Percentiles rank a stretch among this genome's conserved stretches.
phyloP scores from a whole-genome alignment of 2,329 filamentous ascomycete species.

The Nothophaeocryptopus gaeumannii region DNA sequence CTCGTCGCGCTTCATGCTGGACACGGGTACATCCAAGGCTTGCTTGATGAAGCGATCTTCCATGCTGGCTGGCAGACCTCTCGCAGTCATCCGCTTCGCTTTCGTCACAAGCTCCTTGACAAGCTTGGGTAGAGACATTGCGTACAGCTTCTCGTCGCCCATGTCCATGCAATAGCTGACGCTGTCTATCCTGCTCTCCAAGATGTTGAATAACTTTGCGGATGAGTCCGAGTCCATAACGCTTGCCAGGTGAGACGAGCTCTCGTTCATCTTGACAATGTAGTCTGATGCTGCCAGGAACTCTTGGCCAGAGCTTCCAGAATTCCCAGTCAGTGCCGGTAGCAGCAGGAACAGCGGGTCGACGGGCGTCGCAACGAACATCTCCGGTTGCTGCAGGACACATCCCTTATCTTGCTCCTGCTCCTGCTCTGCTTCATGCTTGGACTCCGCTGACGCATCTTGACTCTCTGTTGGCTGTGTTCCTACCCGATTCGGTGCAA shows the following conservation, averaged over 20 bases:
- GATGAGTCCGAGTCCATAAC: slow-evolving; percentile 43
- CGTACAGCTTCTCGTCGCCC: slow-evolving; percentile 83
- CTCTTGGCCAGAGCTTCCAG: slow-evolving; percentile 19
- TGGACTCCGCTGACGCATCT: background rate
- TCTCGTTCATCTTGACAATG: slow-evolving; percentile 59
- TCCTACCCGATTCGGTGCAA: slow-evolving; percentile 37
- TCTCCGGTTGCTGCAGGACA: slow-evolving; percentile 64
- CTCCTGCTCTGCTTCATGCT: background rate
- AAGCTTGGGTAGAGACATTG: slow-evolving; percentile 71
- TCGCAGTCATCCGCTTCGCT: slow-evolving; percentile 64
- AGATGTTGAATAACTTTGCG: slow-evolving; percentile 44
- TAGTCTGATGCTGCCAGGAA: slow-evolving; percentile 69
- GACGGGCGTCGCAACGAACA: slow-evolving; percentile 80
- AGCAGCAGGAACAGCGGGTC: slow-evolving; percentile 83
- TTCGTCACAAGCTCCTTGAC: slow-evolving; percentile 65
- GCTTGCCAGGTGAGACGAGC: slow-evolving; percentile 57
- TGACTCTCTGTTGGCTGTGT: too few species aligned
- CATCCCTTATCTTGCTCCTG: slow-evolving; percentile 43
- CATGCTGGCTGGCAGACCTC: slow-evolving; percentile 71
- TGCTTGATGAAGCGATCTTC: slow-evolving; percentile 80
- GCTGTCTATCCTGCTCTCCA: slow-evolving; percentile 56
- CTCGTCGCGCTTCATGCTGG: slow-evolving; percentile 63
- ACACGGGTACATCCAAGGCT: slow-evolving; percentile 71
- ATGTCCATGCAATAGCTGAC: slow-evolving; percentile 83
- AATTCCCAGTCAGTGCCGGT: slow-evolving; percentile 57